Base-by-base conservation (phyloP, 179 eudicot species). In the Heliamphora pulchella region DNA sequence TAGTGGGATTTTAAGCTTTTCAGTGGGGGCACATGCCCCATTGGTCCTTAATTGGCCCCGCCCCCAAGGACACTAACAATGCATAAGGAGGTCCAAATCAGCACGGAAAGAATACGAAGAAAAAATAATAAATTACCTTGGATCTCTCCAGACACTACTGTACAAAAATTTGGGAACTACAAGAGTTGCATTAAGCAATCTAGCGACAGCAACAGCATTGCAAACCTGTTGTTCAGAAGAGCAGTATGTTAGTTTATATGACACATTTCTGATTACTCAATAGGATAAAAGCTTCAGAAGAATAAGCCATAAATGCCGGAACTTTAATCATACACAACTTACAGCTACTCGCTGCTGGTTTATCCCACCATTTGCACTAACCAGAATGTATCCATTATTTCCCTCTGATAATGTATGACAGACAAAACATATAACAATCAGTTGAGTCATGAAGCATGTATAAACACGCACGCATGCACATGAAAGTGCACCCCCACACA, bases 331-430 rank as follows among this genome's bases (percentile, higher is more conserved):
- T 17, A 79, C 55, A 79, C 47, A 81, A 84, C 93, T 88, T 89
- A 96, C 99, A 81, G 99, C 99, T 65, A 96, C 98, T 87, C 99
- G 89, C 91, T 96, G 99, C 88, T 96, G 99, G 88, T 96, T 96
- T 83, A 96, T 82, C 69, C 99, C 99, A 81, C 99, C 99, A 86
- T 96, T 96, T 67, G 99, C 99, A 85, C 93, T 94, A 75, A 96
- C 84, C 89, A 94, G 82, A 63, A 96, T 89, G 85, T 89, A 94
- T 63, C 99, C 99, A 86, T 89, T 92, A 53, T 81, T 90, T 68
- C 98, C 97, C 72, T 91, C 99, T 96, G 91, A 79, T 48, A 74
- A 84, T 70, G 75, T n/a, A 59, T 39, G 44, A 81, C 51, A 80
- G 15, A 70, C 78, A 69, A 44, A n/a, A n/a, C 20, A 68, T 22